Percentiles rank a stretch among this genome's conserved stretches.
phyloP scores from a whole-genome alignment of 1,284 basidiomycete genomes.

The Inonotus obliquus region DNA sequence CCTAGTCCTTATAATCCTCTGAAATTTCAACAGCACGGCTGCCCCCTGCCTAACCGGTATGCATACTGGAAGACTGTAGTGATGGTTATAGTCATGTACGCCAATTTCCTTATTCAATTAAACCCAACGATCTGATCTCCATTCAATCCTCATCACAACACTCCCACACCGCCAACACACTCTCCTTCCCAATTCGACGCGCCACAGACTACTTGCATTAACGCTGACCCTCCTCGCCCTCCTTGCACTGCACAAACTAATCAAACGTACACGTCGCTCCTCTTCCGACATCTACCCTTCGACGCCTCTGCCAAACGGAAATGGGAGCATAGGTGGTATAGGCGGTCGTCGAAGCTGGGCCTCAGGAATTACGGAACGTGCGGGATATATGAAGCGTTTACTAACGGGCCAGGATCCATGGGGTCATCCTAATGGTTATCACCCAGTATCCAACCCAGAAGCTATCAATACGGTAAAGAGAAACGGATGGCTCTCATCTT shows the following conservation, averaged over 20 bases:
- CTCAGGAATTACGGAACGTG: neutral
- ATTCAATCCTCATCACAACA: neutral
- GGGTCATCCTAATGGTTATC: slow-evolving; percentile 8
- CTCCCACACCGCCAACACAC: neutral
- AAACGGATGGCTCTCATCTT: slow-evolving; percentile 12
- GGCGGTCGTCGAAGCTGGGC: slow-evolving; percentile 1
- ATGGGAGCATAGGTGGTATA: neutral
- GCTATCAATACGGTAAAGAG: neutral
- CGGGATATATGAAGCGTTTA: slow-evolving; percentile 1
- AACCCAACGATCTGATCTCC: slow-evolving; percentile 8
- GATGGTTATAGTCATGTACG: slow-evolving; percentile 17
- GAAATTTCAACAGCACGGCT: slow-evolving; percentile 21
- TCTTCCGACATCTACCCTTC: neutral
- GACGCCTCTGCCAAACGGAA: neutral
- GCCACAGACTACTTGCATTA: slow-evolving; percentile 45
- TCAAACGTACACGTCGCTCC: slow-evolving; percentile 21
- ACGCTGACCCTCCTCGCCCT: slow-evolving; percentile 62
- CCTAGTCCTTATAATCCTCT: slow-evolving; percentile 2
- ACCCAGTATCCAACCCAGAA: slow-evolving; percentile 19
- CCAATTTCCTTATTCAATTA: slow-evolving; percentile 18
- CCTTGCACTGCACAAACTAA: slow-evolving; percentile 26
- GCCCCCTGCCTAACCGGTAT: slow-evolving; percentile 6
- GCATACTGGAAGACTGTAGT: slow-evolving; percentile 12
- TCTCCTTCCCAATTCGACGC: neutral
- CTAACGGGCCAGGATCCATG: slow-evolving; percentile 15